Evolutionary conservation across 805 yeast species (phyloP), one percentile per base, ranked within the genome.

Genomic region (Saturnispora sekii): DNA sequence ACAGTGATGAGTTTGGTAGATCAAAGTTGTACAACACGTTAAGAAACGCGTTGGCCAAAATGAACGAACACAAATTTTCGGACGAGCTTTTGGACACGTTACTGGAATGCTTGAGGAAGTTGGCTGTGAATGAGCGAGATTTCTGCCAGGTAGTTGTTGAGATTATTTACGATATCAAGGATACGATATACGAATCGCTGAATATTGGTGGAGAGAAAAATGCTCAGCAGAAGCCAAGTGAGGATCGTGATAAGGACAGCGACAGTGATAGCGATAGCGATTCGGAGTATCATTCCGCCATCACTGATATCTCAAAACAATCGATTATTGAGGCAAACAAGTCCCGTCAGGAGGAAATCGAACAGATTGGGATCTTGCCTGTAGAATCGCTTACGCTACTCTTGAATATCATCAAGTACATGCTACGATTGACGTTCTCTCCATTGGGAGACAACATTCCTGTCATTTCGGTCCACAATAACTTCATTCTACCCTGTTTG

Each of bases 1-100:
- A 77, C 56, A 81, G 87, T 53, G 97, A 93, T 65, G 96, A 89
- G 61, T 74, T 84, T 39, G 96, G 97, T 16, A 75, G 96, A 57
- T 73, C 95, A 59, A 77, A 78, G 38, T 77, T 87, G 76, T 64
- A 84, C 34, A 72, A 68, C 29, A 69, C 76, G 2, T 62, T 80
- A 4, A 70, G 86, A 65, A 67, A 76, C 17, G 67, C 79, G n/a
- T 64, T 83, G 46, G 70, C 80, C 1, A 70, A 74, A 35, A 81
- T 77, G 43, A 67, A 72, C 12, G 29, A 43, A 21, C 45, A 43
- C 33, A 14, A 18, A 8, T 65, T 84, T 21, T 62, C 76, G 1
- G 86, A 77, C 46, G 57, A 64, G 6, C 65, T 79, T 29, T 70
- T 78, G 21, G 72, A 73, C 33, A 68, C 74, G 10, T 71, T 84